Percentiles rank a stretch among this genome's conserved stretches.
Evolutionary conservation across 2,329 filamentous ascomycete species (phyloP).

Genomic region (Onygena corvina): DNA sequence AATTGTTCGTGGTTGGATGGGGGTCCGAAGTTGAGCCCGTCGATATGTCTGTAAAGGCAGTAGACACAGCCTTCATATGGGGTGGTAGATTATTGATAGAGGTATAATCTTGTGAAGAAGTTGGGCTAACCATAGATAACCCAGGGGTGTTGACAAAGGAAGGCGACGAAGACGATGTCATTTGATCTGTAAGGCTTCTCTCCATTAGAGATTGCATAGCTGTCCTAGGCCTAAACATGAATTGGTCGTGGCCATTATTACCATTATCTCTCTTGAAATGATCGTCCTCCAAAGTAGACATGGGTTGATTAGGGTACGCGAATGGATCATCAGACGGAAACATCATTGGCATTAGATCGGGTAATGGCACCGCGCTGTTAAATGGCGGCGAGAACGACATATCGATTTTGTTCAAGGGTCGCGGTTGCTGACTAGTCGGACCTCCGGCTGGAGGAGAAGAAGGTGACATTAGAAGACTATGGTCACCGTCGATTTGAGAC

Average conservation of each 20-base stretch:
- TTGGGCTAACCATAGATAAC: background rate
- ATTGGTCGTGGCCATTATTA: constrained; percentile 9
- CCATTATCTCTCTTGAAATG: constrained; percentile 25
- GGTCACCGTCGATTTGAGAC: constrained; percentile 9
- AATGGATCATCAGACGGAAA: constrained; percentile 41
- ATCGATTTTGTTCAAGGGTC: constrained; percentile 8
- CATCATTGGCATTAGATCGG: constrained; percentile 41
- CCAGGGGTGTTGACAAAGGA: constrained; percentile 9
- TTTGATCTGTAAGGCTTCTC: background rate
- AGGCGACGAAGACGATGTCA: constrained; percentile 10
- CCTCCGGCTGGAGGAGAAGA: constrained; percentile 10
- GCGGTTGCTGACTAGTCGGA: constrained; percentile 12
- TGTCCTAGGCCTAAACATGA: constrained; percentile 9
- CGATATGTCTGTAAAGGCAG: constrained; percentile 12
- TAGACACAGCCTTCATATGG: constrained; percentile 9
- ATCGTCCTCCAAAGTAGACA: constrained; percentile 36
- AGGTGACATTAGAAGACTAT: constrained; percentile 11
- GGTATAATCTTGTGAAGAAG: constrained; percentile 3
- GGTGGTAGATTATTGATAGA: constrained; percentile 5
- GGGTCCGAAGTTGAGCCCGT: constrained; percentile 8
- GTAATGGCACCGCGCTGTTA: constrained; percentile 26
- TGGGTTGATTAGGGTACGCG: constrained; percentile 40
- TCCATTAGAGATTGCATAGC: constrained; percentile 9
- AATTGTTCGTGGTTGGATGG: constrained; percentile 16
- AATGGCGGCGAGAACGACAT: constrained; percentile 26